phyloP scores from a whole-genome alignment of 1,284 basidiomycete genomes.

The Malassezia equina region DNA sequence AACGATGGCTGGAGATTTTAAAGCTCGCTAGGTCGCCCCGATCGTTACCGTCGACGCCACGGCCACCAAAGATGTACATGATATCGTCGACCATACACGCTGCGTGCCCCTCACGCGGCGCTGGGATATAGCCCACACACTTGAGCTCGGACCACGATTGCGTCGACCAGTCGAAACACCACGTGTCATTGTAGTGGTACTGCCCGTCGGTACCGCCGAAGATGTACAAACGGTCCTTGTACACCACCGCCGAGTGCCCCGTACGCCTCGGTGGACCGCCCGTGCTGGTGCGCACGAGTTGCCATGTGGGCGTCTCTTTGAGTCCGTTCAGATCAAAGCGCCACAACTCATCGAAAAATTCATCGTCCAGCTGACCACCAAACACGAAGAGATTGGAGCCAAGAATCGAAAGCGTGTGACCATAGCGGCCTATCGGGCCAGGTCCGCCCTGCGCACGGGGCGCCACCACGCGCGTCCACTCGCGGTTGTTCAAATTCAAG shows the following conservation, averaged over 20 bases:
- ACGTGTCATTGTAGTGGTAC: slow-evolving; percentile 99
- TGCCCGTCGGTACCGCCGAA: slow-evolving; percentile 97
- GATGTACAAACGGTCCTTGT: slow-evolving; percentile 69
- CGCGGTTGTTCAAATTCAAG: slow-evolving; percentile 75
- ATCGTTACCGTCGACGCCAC: slow-evolving; percentile 94
- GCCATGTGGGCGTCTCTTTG: slow-evolving; percentile 53
- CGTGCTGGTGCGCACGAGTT: slow-evolving; percentile 59
- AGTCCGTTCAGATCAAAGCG: slow-evolving; percentile 67
- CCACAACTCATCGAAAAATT: slow-evolving; percentile 90
- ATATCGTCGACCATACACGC: slow-evolving; percentile 95
- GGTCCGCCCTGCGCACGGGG: slow-evolving; percentile 43
- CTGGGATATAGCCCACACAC: slow-evolving; percentile 95
- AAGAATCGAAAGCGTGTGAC: slow-evolving; percentile 86
- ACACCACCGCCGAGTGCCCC: slow-evolving; percentile 80
- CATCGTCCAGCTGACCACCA: slow-evolving; percentile 79
- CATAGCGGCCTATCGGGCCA: slow-evolving; percentile 76
- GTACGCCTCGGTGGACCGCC: slow-evolving; percentile 76
- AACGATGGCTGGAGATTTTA: slow-evolving; percentile 67
- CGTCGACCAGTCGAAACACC: slow-evolving; percentile 79
- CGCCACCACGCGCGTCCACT: slow-evolving; percentile 73
- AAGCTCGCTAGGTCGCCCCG: slow-evolving; percentile 89
- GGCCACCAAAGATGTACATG: slow-evolving; percentile 92
- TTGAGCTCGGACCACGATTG: slow-evolving; percentile 81
- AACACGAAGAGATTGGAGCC: slow-evolving; percentile 88
- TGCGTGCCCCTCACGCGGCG: slow-evolving; percentile 90